Percentiles rank a stretch among this genome's conserved stretches.
phyloP scores from a whole-genome alignment of 768 basidiomycete genomes.

The Collybia sp. region DNA sequence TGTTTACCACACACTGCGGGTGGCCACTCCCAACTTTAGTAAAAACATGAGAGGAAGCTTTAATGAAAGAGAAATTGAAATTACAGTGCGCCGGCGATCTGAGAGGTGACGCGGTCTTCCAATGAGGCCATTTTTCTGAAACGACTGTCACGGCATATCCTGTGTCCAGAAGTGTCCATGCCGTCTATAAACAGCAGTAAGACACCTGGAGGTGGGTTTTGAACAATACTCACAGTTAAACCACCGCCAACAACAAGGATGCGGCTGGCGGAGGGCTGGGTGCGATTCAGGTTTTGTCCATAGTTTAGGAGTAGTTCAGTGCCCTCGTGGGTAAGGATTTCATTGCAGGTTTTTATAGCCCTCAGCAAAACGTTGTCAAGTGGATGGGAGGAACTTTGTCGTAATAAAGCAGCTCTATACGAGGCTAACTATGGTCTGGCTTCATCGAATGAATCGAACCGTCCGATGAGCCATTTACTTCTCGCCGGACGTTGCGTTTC shows the following conservation, averaged over 20 bases:
- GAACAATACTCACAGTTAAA: conserved; percentile 1
- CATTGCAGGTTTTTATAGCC: too few relatives aligned
- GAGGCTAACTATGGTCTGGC: too few relatives aligned
- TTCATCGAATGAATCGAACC: too few relatives aligned
- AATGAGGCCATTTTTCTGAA: conserved; percentile 17
- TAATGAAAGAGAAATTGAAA: conserved; percentile 2
- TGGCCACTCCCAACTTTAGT: conserved; percentile 30
- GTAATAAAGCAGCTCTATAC: too few relatives aligned
- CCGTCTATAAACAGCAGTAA: conserved; percentile 9
- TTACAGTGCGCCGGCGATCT: conserved; percentile 23
- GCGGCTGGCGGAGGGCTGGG: too few relatives aligned
- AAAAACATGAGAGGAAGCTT: conserved; percentile 1
- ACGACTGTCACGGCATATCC: conserved; percentile 30
- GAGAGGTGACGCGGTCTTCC: conserved; percentile 16
- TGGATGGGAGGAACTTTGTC: too few relatives aligned
- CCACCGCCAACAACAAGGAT: conserved; percentile 6
- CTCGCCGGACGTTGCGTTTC: too few relatives aligned
- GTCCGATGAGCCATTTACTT: too few relatives aligned
- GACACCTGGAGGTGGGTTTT: background rate
- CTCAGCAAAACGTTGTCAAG: too few relatives aligned
- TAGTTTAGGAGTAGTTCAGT: too few relatives aligned
- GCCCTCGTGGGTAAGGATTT: too few relatives aligned
- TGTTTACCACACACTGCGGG: conserved; percentile 34
- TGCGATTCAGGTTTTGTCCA: too few relatives aligned
- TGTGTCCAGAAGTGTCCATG: conserved; percentile 28